Conservation (phyloP, 2,329 filamentous ascomycete species). For the Hansfordia pulvinata region DNA sequence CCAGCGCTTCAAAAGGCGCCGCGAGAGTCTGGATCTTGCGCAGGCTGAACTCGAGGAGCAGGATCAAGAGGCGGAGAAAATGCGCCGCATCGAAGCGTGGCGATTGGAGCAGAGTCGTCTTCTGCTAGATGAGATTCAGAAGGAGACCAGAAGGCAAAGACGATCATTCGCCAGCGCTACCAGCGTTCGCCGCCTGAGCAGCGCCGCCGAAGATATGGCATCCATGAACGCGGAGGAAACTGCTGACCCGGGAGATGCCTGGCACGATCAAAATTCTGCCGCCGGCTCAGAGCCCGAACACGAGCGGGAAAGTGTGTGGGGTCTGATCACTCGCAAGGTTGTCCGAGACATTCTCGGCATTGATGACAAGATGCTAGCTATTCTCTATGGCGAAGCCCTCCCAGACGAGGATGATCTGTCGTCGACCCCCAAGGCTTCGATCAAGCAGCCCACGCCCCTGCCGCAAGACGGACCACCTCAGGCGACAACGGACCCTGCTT, state of each 20-base stretch:
- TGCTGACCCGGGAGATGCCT: constrained; percentile 24
- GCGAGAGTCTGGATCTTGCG: constrained; percentile 37
- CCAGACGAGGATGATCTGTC: constrained; percentile 36
- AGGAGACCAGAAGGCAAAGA: constrained; percentile 59
- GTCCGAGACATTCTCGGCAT: constrained; percentile 85
- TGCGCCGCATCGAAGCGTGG: constrained; percentile 82
- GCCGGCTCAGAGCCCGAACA: no score
- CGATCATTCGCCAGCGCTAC: constrained; percentile 20
- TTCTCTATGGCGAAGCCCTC: constrained; percentile 75
- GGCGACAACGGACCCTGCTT: constrained; percentile 30
- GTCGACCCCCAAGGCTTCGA: constrained; percentile 30
- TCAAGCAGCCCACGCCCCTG: constrained; percentile 11
- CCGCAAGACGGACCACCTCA: constrained; percentile 14
- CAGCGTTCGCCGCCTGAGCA: constrained; percentile 9
- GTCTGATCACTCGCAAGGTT: constrained; percentile 69
- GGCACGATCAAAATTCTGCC: constrained; percentile 36
- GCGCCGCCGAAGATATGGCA: constrained; percentile 16
- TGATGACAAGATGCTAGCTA: constrained; percentile 69
- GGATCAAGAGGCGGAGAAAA: constrained; percentile 57
- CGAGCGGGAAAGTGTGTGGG: constrained; percentile 65
- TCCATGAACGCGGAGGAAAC: constrained; percentile 21
- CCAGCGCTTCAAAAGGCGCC: constrained; percentile 40
- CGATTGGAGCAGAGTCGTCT: constrained; percentile 78
- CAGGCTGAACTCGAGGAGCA: constrained; percentile 38
- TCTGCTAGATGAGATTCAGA: constrained; percentile 78